Conservation (phyloP, 306 rosid species). For the Prunus salicina region DNA sequence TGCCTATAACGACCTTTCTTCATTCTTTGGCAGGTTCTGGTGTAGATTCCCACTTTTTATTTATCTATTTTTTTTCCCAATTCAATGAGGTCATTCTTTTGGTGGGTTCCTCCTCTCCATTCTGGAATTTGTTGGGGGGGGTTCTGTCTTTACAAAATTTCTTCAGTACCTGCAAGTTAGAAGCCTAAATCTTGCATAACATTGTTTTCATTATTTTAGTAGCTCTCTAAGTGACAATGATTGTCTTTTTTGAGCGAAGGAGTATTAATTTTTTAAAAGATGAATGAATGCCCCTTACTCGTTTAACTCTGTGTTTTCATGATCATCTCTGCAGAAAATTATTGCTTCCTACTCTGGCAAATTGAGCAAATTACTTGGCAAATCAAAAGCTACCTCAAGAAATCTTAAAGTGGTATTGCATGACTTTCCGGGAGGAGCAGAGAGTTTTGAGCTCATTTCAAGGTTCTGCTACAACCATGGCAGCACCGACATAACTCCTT, state of each 20-base stretch:
- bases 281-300: not conserved
- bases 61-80: slow-evolving; percentile 17
- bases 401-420: slow-evolving; percentile 77
- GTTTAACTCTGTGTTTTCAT: slow-evolving; percentile 2
- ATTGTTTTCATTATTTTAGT: not conserved
- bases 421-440: slow-evolving; percentile 93
- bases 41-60: slow-evolving; percentile 31
- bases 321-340: slow-evolving; percentile 44
- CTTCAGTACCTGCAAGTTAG: not conserved
- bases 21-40: slow-evolving; percentile 36
- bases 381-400: slow-evolving; percentile 41
- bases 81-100: slow-evolving; percentile 39
- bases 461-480: slow-evolving; percentile 78
- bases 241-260: not conserved
- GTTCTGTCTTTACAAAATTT: not conserved
- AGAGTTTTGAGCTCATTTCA: slow-evolving; percentile 73
- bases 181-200: too few relatives aligned
- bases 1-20: slow-evolving; percentile 39
- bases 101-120: slow-evolving; percentile 24
- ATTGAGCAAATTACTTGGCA: slow-evolving; percentile 67
- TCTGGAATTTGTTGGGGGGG: slow-evolving; percentile 6
- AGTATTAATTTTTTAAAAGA: not conserved
- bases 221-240: not conserved
- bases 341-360: slow-evolving; percentile 62
- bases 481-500: slow-evolving; percentile 45